Base-by-base conservation (phyloP, 129 eudicot species). In the Chrysanthemum makinoi region DNA sequence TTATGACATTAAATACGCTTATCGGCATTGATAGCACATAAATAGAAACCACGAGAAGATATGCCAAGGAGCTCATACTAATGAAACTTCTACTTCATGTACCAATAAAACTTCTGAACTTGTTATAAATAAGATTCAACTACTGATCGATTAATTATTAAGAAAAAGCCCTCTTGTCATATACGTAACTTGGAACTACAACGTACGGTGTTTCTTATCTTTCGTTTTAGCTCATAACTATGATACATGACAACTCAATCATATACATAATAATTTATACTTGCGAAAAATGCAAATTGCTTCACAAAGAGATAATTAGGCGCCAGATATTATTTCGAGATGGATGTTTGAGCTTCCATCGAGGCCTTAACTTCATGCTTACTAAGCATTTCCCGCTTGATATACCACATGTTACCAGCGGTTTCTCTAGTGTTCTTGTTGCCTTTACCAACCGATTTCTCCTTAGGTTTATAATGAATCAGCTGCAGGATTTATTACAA, bases 271-370 rank as follows among this genome's bases (percentile, higher is more conserved):
- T 46, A 74, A 51, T 70, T 64, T 48, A 70, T 55, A 19, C 69
- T 79, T 57, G 62, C 62, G 69, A 50, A 46, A 17, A 76, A 30
- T 58, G 70, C 61, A 44, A 22, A n/a, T 18, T 43, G 60, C 55
- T 82, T 82, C 69, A 87, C 75, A 64, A 64, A 64, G 53, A 87
- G 71, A 68, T 94, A 87, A 16, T 69, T 88, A n/a, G n/a, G 56
- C 96, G 92, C 62, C 62, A 94, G 85, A 81, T 94, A 94, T 66
- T 94, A 87, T 86, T 71, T 71, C 98, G 83, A 70, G 95, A 75
- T 2, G 96, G 96, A 75, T 85, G 98, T 84, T 94, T 89, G 82
- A 94, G 97, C 85, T 95, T 95, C 99, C 99, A 95, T 86, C 24
- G 90, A 81, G 70, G 99, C 97, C 85, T 95, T 95, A 19, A 90